Percentiles rank a stretch among this genome's conserved stretches.
Evolutionary conservation across 2,329 filamentous ascomycete genomes (phyloP).

Genomic region (Talaromyces atroroseus): DNA sequence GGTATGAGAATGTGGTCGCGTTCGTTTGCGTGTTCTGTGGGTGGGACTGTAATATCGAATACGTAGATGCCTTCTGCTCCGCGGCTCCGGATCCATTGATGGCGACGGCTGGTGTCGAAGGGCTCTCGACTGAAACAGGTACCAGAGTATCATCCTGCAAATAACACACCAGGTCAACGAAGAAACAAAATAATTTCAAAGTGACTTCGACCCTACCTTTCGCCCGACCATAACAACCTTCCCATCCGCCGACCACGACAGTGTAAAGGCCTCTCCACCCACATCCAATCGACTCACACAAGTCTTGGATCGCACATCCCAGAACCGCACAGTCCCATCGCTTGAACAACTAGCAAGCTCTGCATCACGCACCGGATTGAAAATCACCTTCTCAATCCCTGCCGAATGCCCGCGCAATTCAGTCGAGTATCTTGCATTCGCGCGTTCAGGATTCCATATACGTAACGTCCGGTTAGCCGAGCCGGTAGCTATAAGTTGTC

Average conservation of each 20-base stretch:
- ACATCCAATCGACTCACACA: slow-evolving; percentile 45
- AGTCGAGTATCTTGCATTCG: slow-evolving; percentile 42
- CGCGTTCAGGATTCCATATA: slow-evolving; percentile 72
- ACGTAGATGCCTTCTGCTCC: slow-evolving; percentile 19
- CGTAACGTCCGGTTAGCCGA: slow-evolving; percentile 81
- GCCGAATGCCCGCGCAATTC: slow-evolving; percentile 45
- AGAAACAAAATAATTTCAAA: not conserved
- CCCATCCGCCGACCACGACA: slow-evolving; percentile 46
- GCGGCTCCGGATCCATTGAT: slow-evolving; percentile 14
- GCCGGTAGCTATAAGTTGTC: slow-evolving; percentile 78
- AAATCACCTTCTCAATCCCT: slow-evolving; percentile 45
- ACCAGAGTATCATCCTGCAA: slow-evolving; percentile 44
- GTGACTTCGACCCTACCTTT: slow-evolving; percentile 31
- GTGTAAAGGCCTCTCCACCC: slow-evolving; percentile 46
- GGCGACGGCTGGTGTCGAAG: slow-evolving; percentile 31
- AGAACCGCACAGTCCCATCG: slow-evolving; percentile 47
- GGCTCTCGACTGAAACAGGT: slow-evolving; percentile 39
- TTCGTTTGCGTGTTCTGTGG: slow-evolving; percentile 46
- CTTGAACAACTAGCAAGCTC: slow-evolving; percentile 46
- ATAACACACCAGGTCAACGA: not conserved
- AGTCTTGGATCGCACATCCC: slow-evolving; percentile 46
- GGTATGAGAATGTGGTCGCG: slow-evolving; percentile 44
- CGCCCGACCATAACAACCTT: slow-evolving; percentile 42
- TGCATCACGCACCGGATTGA: slow-evolving; percentile 46
- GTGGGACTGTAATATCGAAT: slow-evolving; percentile 37